Evolutionary conservation across 768 basidiomycete species (phyloP).

Genomic region (Dioszegia aurantiaca): DNA sequence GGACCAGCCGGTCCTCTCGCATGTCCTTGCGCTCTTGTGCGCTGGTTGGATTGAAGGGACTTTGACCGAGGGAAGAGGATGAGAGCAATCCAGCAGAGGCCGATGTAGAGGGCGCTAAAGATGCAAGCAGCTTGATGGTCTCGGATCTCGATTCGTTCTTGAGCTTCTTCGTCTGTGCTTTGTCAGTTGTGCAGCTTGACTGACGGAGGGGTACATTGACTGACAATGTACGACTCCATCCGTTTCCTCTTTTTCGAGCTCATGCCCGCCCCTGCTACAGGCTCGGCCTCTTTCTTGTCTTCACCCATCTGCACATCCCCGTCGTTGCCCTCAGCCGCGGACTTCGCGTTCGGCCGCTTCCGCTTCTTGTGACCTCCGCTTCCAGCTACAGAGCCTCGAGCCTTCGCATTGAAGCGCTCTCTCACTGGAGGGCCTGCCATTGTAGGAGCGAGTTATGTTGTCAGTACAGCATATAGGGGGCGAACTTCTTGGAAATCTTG

Average conservation of each 20-base stretch:
- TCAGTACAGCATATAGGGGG: no score
- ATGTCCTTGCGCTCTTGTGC: constrained; percentile 40
- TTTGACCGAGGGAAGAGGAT: constrained; percentile 47
- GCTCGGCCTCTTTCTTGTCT: constrained; percentile 15
- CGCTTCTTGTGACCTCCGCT: constrained; percentile 66
- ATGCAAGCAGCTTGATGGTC: constrained; percentile 44
- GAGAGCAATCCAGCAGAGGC: constrained; percentile 38
- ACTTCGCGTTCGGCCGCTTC: constrained; percentile 46
- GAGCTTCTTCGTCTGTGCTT: constrained; percentile 45
- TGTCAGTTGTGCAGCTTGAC: constrained; percentile 4
- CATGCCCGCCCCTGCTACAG: constrained; percentile 14
- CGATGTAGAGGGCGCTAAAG: constrained; percentile 30
- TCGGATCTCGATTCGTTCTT: constrained; percentile 44
- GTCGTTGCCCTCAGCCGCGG: constrained; percentile 39
- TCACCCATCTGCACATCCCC: constrained; percentile 34
- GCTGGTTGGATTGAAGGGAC: constrained; percentile 40
- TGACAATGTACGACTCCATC: constrained; percentile 86
- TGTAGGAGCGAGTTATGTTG: not conserved
- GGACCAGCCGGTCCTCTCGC: constrained; percentile 45
- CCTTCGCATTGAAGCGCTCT: constrained; percentile 62
- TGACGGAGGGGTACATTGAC: constrained; percentile 37
- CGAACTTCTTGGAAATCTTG: no score
- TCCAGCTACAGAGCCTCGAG: constrained; percentile 62
- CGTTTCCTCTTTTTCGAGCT: constrained; percentile 71
- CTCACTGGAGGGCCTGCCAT: constrained; percentile 43